Conservation (phyloP, 768 basidiomycete genomes). For the Amanita pallidorosea region DNA sequence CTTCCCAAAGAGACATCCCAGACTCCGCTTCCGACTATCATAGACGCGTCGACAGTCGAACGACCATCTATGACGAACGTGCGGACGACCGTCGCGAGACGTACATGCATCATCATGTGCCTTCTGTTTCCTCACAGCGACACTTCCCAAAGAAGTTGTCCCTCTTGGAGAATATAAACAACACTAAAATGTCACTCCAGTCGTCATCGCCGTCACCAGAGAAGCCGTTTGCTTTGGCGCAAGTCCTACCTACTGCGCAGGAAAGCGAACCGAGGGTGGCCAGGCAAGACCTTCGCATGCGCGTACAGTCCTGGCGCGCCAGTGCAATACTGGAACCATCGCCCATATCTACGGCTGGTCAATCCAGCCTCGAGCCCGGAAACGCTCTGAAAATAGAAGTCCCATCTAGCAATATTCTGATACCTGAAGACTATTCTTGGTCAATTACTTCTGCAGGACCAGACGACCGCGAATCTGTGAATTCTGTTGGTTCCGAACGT, state of each 20-base stretch:
- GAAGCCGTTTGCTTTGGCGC: constrained; percentile 14
- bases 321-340: constrained; percentile 39
- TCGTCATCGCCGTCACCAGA: constrained; percentile 16
- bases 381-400: constrained; percentile 24
- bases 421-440: constrained; percentile 60
- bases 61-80: constrained; percentile 33
- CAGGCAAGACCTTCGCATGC: constrained; percentile 39
- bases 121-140: constrained; percentile 22
- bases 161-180: constrained; percentile 42
- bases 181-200: neutral
- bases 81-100: constrained; percentile 22
- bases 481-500: constrained; percentile 23
- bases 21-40: constrained; percentile 42
- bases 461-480: constrained; percentile 12
- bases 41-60: constrained; percentile 39
- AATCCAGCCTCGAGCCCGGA: constrained; percentile 38
- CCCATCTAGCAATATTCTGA: constrained; percentile 28
- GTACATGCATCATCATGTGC: constrained; percentile 17
- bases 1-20: constrained; percentile 29
- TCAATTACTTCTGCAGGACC: constrained; percentile 65
- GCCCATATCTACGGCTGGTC: constrained; percentile 37
- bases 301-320: constrained; percentile 60
- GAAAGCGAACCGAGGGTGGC: constrained; percentile 44
- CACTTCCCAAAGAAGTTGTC: constrained; percentile 60
- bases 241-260: constrained; percentile 48